Conservation (phyloP, 352 stramenopile species). For the Chrysophaeum taylorii region DNA sequence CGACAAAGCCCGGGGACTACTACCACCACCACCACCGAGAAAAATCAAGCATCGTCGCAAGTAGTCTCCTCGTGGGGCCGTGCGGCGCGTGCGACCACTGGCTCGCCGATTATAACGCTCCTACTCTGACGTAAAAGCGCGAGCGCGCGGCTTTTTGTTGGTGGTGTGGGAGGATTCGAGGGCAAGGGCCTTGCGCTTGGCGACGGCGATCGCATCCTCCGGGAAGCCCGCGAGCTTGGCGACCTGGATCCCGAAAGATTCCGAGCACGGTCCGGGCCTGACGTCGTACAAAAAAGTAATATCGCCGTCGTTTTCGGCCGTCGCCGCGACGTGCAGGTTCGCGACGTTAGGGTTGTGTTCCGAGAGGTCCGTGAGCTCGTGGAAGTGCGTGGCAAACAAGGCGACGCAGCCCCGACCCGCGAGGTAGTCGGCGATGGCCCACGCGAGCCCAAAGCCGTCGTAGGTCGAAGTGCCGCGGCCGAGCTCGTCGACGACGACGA, state of each 20-base stretch:
- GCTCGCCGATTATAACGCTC: too few relatives aligned
- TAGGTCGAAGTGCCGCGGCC: constrained; percentile 94
- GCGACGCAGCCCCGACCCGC: constrained; percentile 61
- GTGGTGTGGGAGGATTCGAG: too few relatives aligned
- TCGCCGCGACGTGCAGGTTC: constrained; percentile 92
- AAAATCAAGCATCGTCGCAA: too few relatives aligned
- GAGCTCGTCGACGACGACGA: constrained; percentile 99
- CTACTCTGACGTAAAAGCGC: too few relatives aligned
- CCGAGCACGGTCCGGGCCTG: constrained; percentile 80
- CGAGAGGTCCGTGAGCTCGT: constrained; percentile 91
- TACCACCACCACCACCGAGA: too few relatives aligned
- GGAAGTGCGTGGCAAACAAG: constrained; percentile 98
- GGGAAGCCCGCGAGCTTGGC: constrained; percentile 93
- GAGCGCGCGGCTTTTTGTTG: too few relatives aligned
- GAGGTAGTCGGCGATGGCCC: constrained; percentile 31
- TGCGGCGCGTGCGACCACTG: too few relatives aligned
- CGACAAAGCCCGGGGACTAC: constrained; percentile 4
- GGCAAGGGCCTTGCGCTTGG: constrained; percentile 80
- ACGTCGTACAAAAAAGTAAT: constrained; percentile 77
- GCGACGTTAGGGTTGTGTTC: constrained; percentile 55
- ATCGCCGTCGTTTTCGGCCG: constrained; percentile 40
- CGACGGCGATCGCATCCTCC: constrained; percentile 71
- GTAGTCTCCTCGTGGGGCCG: too few relatives aligned
- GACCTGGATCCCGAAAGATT: constrained; percentile 97
- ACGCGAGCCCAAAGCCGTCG: constrained; percentile 75